Conservation (phyloP, 768 basidiomycete genomes). For the Royoungia palumana region DNA sequence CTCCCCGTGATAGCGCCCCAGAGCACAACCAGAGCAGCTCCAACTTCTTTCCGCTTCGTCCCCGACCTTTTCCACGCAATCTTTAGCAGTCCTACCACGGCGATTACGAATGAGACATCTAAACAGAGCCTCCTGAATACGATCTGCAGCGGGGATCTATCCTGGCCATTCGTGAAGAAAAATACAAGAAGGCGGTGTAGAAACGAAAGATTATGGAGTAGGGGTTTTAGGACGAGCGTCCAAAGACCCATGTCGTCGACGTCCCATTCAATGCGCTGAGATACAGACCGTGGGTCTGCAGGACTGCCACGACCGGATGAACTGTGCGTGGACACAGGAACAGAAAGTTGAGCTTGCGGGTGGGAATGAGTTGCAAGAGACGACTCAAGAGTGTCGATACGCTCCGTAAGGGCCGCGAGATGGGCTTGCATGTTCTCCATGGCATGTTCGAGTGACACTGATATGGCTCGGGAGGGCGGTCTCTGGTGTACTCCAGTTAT, state of each 20-base stretch:
- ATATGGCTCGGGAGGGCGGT: slow-evolving; percentile 39
- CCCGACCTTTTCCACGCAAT: slow-evolving; percentile 66
- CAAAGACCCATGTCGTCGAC: slow-evolving; percentile 83
- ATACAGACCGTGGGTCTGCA: slow-evolving; percentile 24
- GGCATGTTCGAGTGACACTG: slow-evolving; percentile 58
- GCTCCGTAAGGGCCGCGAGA: slow-evolving; percentile 76
- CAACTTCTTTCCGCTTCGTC: slow-evolving; percentile 65
- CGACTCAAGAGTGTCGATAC: slow-evolving; percentile 66
- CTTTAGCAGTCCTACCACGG: slow-evolving; percentile 56
- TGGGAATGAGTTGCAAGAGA: slow-evolving; percentile 33
- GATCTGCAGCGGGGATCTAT: slow-evolving; percentile 61
- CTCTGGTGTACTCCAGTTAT: slow-evolving; percentile 34
- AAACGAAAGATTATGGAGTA: slow-evolving; percentile 48
- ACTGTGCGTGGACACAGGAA: slow-evolving; percentile 39
- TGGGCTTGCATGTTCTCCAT: slow-evolving; percentile 80
- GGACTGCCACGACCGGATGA: slow-evolving; percentile 45
- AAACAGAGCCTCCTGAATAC: slow-evolving; percentile 72
- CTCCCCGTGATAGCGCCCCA: slow-evolving; percentile 71
- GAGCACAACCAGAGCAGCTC: slow-evolving; percentile 57
- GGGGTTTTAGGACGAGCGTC: slow-evolving; percentile 66
- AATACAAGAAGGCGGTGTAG: slow-evolving; percentile 54
- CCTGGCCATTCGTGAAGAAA: slow-evolving; percentile 51
- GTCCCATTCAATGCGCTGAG: slow-evolving; percentile 51
- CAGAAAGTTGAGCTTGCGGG: slow-evolving; percentile 36
- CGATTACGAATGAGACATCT: slow-evolving; percentile 72